phyloP scores from a whole-genome alignment of 2,329 filamentous ascomycete genomes.

The Raffaelea ambrosiae region DNA sequence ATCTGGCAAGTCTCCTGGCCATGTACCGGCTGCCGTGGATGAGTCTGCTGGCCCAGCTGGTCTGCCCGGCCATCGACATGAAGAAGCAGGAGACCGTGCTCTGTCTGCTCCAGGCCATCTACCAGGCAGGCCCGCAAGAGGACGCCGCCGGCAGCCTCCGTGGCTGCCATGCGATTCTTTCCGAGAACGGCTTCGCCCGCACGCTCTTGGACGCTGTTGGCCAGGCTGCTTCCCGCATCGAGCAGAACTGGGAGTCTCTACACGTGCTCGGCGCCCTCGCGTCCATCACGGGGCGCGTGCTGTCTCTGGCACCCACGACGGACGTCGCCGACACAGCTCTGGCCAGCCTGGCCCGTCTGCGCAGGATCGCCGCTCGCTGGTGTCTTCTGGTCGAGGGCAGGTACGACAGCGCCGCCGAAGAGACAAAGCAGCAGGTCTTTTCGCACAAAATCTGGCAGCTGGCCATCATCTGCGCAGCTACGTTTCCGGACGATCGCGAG shows the following conservation, averaged over 20 bases:
- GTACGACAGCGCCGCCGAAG: background rate
- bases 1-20: slow-evolving; percentile 37
- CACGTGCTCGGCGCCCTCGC: slow-evolving; percentile 30
- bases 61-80: slow-evolving; percentile 38
- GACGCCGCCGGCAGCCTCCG: slow-evolving; percentile 15
- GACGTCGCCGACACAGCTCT: background rate
- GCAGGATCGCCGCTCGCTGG: background rate
- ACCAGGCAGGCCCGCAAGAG: slow-evolving; percentile 33
- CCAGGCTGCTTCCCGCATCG: slow-evolving; percentile 22
- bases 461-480: slow-evolving; percentile 30
- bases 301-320: slow-evolving; percentile 26
- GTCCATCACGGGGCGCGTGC: slow-evolving; percentile 29
- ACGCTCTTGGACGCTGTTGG: slow-evolving; percentile 24
- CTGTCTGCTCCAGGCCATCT: slow-evolving; percentile 39
- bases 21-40: slow-evolving; percentile 43
- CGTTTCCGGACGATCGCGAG: slow-evolving; percentile 32
- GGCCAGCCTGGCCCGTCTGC: background rate
- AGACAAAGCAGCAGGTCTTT: slow-evolving; percentile 19
- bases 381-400: background rate
- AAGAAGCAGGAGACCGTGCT: slow-evolving; percentile 37
- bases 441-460: slow-evolving; percentile 25
- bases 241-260: slow-evolving; percentile 44
- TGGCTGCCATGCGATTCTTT: slow-evolving; percentile 25
- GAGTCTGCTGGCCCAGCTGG: slow-evolving; percentile 46
- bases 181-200: slow-evolving; percentile 22